Base-by-base conservation (phyloP, 805 yeast genomes). In the Candida michaelii region DNA sequence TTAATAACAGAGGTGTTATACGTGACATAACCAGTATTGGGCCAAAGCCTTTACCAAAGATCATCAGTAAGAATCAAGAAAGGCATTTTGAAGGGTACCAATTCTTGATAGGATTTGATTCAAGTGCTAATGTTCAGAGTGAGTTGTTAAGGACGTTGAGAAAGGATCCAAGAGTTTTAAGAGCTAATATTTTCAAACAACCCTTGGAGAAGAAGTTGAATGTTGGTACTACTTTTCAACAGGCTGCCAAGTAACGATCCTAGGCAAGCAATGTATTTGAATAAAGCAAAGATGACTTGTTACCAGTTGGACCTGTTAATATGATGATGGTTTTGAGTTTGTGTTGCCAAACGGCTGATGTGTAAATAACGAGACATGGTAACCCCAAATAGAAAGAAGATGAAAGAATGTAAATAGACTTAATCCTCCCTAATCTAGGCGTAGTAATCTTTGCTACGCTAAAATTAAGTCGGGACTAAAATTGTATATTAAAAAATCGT, bases 1-100 rank as follows among this genome's bases (percentile, higher is more conserved):
- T 93, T 45, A 79, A 81, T 47, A 90, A 91, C 65, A 88, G 96
- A 74, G 99, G 99, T 39, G 91, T 91, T n/a, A 82, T 91, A 29
- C 78, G 98, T 60, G 82, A 80, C 47, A 79, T 91, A 35, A 77
- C 84, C 39, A 85, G 89, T 48, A 66, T 90, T 60, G 97, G 97
- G 0, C 77, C 82, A 31, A 79, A 79, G 48, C 81, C 82, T 19
- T 73, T 93, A 42, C 97, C 98, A 14, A 84, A 81, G 50, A 77
- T 91, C 47, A 76, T 87, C 66, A 80, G 82, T 51, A 87, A 87
- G 58, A 89, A 89, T 57, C 95, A 89, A 57, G 95, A 90, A 59
- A 76, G 80, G 47, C 95, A 90, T 64, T 88, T 88, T 59, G 90
- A 88, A 60, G 98, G 97, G 2, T 83, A 85, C 45, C 90, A 88